Conservation (phyloP, 139 green algal genomes). For the Chlorella sp. region DNA sequence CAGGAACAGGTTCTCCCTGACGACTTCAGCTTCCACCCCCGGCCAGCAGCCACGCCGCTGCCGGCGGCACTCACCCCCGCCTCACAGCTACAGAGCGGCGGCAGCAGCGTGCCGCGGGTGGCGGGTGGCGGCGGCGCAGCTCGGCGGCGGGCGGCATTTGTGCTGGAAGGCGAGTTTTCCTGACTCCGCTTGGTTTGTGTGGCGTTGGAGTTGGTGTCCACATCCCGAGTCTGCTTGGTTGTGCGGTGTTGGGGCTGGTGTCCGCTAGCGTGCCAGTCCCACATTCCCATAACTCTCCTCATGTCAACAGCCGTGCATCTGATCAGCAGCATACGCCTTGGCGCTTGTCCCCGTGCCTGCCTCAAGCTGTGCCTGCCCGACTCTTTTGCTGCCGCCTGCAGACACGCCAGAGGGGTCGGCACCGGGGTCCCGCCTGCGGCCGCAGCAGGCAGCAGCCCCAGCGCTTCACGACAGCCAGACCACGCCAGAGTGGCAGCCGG, state of each 20-base stretch:
- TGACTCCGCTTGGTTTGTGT: too few species aligned
- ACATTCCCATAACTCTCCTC: too few species aligned
- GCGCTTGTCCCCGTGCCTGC: too few species aligned
- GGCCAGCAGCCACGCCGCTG: neutral
- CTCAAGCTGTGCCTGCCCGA: too few species aligned
- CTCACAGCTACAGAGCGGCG: neutral
- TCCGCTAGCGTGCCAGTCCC: too few species aligned
- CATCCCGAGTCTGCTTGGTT: too few species aligned
- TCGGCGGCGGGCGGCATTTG: neutral
- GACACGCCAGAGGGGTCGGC: neutral
- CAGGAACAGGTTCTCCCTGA: neutral
- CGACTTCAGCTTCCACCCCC: neutral
- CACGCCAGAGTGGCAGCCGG: constrained; percentile 9
- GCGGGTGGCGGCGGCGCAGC: neutral
- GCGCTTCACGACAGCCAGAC: neutral
- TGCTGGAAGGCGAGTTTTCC: neutral
- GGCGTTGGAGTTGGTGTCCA: too few species aligned
- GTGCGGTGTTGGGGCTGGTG: too few species aligned
- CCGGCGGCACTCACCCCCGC: neutral
- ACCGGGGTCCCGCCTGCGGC: neutral
- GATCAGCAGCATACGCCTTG: too few species aligned
- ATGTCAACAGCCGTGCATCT: too few species aligned
- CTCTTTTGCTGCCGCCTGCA: too few species aligned
- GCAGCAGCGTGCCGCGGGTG: neutral
- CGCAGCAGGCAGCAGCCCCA: neutral